Base-by-base conservation (phyloP, 257 asterid genomes). In the Penstemon eatonii region DNA sequence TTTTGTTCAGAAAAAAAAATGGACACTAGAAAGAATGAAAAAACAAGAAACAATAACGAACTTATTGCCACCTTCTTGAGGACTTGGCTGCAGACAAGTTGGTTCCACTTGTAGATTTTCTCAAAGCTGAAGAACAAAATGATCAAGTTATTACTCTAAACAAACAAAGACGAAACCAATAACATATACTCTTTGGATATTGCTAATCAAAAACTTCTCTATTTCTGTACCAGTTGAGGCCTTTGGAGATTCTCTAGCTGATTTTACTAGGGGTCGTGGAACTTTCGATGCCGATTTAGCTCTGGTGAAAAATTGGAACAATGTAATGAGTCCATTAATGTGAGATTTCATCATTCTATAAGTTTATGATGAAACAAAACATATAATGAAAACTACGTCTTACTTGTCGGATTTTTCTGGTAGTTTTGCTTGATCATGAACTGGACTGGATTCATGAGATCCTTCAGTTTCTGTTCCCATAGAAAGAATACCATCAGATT, bases 391-490 rank as follows among this genome's bases (percentile, higher is more conserved):
- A 40, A 12, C 38, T 5, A 36, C 13, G 7, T 76, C 84, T 68
- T 68, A 81, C 92, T 65, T 80, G 8, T 60, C 74, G 6, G 39
- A 72, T 19, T 38, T 67, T 41, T 75, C 70, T 39, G 78, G 52
- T 63, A 0, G 63, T 71, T 60, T 75, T 75, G 63, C 68, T 77
- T 70, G 81, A 49, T 66, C 84, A 11, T 44, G 66, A 61, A 77
- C 62, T 49, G 7, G 52, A 74, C 60, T 53, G 63, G 79, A 72
- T 49, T 79, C 67, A 10, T 54, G 38, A 43, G 63, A 70, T 70
- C 69, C 50, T 42, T 86, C 83, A 84, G 84, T 50, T 71, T 77
- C 91, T 82, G 88, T 73, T 69, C 68, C 78, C 83, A 78, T 56
- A 79, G 60, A 78, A 72, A 79, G 61, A 71, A 66, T 59, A 72